These are phyloP conservation scores for Phylloporus rhodoxanthus DNA, from an alignment of 768 basidiomycete genomes.

Conservation along the genomic window DNA sequence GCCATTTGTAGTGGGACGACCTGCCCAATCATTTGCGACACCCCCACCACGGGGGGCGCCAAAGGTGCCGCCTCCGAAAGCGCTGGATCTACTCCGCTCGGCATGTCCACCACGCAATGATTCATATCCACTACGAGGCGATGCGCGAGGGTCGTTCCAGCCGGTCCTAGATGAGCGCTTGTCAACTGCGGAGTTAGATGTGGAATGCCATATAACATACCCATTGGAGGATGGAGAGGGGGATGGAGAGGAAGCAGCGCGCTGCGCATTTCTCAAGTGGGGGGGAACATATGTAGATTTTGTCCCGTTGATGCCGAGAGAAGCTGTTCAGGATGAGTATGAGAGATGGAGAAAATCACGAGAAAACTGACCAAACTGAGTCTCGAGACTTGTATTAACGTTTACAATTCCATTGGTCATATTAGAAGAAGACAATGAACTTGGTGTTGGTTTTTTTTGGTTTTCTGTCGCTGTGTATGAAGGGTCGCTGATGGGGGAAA, in stretches of 20 bases:
- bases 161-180: slow-evolving; percentile 43
- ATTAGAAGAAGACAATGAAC: slow-evolving; percentile 43
- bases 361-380: slow-evolving; percentile 57
- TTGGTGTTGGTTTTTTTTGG: slow-evolving; percentile 19
- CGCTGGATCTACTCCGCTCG: slow-evolving; percentile 32
- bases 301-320: slow-evolving; percentile 63
- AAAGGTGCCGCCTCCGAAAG: slow-evolving; percentile 38
- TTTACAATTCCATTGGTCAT: slow-evolving; percentile 93
- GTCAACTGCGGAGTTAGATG: slow-evolving; percentile 14
- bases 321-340: slow-evolving; percentile 41
- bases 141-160: slow-evolving; percentile 71
- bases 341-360: not conserved
- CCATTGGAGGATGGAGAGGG: slow-evolving; percentile 38
- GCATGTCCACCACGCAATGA: slow-evolving; percentile 38
- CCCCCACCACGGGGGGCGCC: slow-evolving; percentile 32
- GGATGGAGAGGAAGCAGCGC: slow-evolving; percentile 60
- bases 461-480: slow-evolving; percentile 16
- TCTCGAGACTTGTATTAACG: slow-evolving; percentile 64
- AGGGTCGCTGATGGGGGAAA: slow-evolving; percentile 23
- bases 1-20: slow-evolving; percentile 33
- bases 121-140: slow-evolving; percentile 49
- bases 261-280: slow-evolving; percentile 80
- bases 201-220: slow-evolving; percentile 35
- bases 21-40: slow-evolving; percentile 36
- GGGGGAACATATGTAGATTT: slow-evolving; percentile 87